Conservation (phyloP, 1,139 yeast species). For the Nadsonia commutata region DNA sequence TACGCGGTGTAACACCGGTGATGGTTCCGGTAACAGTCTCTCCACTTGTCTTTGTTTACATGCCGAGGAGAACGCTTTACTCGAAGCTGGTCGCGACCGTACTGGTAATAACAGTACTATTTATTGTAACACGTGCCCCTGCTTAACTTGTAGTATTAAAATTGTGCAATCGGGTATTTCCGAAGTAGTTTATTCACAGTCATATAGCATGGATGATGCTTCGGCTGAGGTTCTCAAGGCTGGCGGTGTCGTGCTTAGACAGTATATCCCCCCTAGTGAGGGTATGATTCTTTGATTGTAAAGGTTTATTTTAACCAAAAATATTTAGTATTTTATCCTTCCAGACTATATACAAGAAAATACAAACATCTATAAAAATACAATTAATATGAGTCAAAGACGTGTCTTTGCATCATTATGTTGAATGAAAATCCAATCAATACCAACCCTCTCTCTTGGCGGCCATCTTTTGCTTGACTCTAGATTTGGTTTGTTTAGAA, state of each 20-base stretch:
- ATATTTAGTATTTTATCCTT: background rate
- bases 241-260: slow-evolving; percentile 64
- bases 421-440: background rate
- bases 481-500: background rate
- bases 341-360: too few species aligned
- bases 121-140: slow-evolving; percentile 95
- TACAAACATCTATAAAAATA: too few species aligned
- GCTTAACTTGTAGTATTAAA: slow-evolving; percentile 87
- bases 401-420: background rate
- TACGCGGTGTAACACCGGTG: slow-evolving; percentile 49
- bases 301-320: background rate
- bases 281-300: slow-evolving; percentile 12
- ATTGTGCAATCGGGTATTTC: slow-evolving; percentile 84
- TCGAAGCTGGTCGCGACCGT: slow-evolving; percentile 88
- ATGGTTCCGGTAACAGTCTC: slow-evolving; percentile 50
- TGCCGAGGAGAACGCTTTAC: slow-evolving; percentile 91
- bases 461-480: background rate
- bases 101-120: slow-evolving; percentile 48
- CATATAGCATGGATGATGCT: slow-evolving; percentile 77
- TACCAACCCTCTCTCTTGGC: background rate
- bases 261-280: slow-evolving; percentile 47
- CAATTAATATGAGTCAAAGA: too few species aligned
- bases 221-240: slow-evolving; percentile 56
- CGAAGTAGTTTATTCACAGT: slow-evolving; percentile 89
- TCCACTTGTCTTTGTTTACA: slow-evolving; percentile 85